These are phyloP conservation scores for Tulasnella sp. DNA, from an alignment of 768 basidiomycete species.

Conservation along the genomic window DNA sequence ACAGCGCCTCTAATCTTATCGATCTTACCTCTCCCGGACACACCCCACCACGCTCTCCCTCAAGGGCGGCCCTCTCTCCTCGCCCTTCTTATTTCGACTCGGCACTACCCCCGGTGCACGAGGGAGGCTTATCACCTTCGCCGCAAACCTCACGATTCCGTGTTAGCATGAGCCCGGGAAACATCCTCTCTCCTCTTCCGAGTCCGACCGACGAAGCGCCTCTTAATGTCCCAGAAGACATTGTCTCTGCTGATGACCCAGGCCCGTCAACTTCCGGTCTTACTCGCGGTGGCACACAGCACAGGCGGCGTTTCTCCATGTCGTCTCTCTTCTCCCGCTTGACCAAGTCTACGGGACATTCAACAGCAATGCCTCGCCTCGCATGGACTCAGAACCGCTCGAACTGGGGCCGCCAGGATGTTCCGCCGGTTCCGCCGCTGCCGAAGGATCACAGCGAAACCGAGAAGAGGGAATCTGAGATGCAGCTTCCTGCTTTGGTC, in stretches of 20 bases:
- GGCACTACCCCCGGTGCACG: background rate
- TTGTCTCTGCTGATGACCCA: background rate
- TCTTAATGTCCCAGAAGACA: slow-evolving; percentile 12
- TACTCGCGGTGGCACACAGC: background rate
- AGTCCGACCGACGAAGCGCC: slow-evolving; percentile 2
- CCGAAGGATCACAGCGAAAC: background rate
- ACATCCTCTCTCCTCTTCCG: no score
- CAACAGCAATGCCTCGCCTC: background rate
- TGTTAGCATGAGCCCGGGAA: background rate
- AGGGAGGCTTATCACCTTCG: background rate
- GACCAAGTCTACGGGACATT: slow-evolving; percentile 2
- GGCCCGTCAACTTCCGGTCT: background rate
- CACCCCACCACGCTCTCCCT: background rate
- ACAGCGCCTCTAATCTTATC: slow-evolving; percentile 6
- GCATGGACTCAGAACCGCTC: no score
- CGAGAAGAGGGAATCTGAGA: slow-evolving; percentile 34
- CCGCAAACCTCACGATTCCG: slow-evolving; percentile 7
- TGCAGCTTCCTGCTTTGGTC: slow-evolving; percentile 44
- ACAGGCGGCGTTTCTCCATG: slow-evolving; percentile 9
- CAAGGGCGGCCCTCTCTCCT: background rate
- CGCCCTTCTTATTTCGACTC: background rate
- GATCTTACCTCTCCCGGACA: slow-evolving; percentile 9
- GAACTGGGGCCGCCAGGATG: background rate
- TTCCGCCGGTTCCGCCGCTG: slow-evolving; percentile 1
- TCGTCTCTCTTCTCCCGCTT: slow-evolving; percentile 13